A percentile compares a stretch with the other conserved stretches of the same genome.
phyloP scores from a whole-genome alignment of 2,329 filamentous ascomycete genomes.

The Arthrinium puccinioides region DNA sequence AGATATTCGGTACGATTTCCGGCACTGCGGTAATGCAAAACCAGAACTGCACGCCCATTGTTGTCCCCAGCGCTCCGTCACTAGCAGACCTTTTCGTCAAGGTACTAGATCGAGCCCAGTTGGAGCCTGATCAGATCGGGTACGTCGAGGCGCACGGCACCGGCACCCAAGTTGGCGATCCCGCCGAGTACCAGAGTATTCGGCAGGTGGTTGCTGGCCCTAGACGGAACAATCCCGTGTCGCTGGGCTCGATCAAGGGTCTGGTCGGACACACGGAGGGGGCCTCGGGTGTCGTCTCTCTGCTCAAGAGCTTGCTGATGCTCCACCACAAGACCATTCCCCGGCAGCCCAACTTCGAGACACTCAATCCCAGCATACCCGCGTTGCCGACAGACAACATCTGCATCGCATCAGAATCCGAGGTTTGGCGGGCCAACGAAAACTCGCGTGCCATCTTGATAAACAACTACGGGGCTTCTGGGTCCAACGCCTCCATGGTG shows the following conservation, averaged over 20 bases:
- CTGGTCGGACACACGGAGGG: constrained; percentile 26
- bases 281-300: constrained; percentile 18
- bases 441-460: constrained; percentile 12
- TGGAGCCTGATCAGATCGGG: constrained; percentile 13
- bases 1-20: constrained; percentile 29
- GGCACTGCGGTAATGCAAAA: constrained; percentile 30
- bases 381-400: constrained; percentile 11
- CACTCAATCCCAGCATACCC: constrained; percentile 18
- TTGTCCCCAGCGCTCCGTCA: constrained; percentile 25
- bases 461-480: constrained; percentile 30
- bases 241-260: constrained; percentile 24
- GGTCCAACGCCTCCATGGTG: constrained; percentile 19
- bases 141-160: constrained; percentile 34
- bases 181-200: constrained; percentile 19
- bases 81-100: constrained; percentile 20
- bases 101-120: constrained; percentile 14
- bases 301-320: constrained; percentile 26
- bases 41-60: constrained; percentile 29
- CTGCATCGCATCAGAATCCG: constrained; percentile 7
- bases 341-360: constrained; percentile 23
- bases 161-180: constrained; percentile 33
- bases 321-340: constrained; percentile 19
- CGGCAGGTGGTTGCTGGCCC: constrained; percentile 12
- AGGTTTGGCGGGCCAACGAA: constrained; percentile 13
- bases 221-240: constrained; percentile 3